These are phyloP conservation scores for Phytophthora sojae DNA, from an alignment of 352 stramenopile genomes.

Conservation along the genomic window DNA sequence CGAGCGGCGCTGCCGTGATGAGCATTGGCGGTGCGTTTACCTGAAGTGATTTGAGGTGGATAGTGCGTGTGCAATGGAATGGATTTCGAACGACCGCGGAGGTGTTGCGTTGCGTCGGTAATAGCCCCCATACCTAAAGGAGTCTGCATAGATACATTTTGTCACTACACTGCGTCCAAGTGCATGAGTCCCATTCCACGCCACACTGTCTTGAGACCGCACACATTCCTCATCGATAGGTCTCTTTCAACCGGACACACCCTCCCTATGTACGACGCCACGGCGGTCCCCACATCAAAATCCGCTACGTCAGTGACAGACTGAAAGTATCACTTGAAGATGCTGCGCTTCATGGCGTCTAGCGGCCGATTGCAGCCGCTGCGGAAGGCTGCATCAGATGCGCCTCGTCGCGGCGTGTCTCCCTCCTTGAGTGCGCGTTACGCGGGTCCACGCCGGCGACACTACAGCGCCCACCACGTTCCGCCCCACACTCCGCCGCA, in stretches of 20 bases:
- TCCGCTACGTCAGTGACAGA: background rate
- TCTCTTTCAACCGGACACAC: constrained; percentile 7
- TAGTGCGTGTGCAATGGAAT: constrained; percentile 55
- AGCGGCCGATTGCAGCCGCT: constrained; percentile 9
- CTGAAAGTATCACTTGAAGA: background rate
- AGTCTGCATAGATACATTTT: constrained; percentile 42
- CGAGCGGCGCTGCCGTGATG: constrained; percentile 10
- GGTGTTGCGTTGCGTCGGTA: constrained; percentile 26
- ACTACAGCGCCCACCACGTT: constrained; percentile 24
- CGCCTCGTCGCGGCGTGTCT: constrained; percentile 8
- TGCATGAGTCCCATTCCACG: constrained; percentile 9
- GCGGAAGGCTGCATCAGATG: constrained; percentile 6
- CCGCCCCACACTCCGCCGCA: background rate
- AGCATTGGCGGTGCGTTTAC: constrained; percentile 33
- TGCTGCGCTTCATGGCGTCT: constrained; percentile 19
- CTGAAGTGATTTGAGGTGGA: constrained; percentile 40
- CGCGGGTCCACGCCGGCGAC: constrained; percentile 5
- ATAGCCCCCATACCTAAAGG: background rate
- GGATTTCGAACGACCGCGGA: constrained; percentile 29
- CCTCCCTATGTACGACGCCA: constrained; percentile 6
- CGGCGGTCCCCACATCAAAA: constrained; percentile 16
- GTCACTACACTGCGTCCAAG: constrained; percentile 8
- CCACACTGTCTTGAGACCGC: background rate
- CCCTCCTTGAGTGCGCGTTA: background rate
- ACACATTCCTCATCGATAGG: background rate